These are phyloP conservation scores for Paramecium primaurelia DNA, from an alignment of 73 alveolate genomes.

Conservation along the genomic window DNA sequence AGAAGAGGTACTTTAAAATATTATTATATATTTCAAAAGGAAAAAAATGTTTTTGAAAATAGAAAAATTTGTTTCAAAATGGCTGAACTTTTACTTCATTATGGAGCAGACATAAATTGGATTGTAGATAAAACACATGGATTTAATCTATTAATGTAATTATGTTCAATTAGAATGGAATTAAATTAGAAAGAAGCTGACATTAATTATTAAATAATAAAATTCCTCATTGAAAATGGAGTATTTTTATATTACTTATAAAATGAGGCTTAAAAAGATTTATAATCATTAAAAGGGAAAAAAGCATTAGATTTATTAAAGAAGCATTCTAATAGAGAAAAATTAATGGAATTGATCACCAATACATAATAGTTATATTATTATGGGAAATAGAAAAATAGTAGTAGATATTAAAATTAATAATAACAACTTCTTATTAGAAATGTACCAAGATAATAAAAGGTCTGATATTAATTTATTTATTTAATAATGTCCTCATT, in stretches of 20 bases:
- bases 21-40: neutral
- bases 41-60: constrained; percentile 74
- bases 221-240: constrained; percentile 75
- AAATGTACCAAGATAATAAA: neutral
- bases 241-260: neutral
- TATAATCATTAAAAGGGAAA: constrained; percentile 50
- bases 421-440: neutral
- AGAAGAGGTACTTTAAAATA: constrained; percentile 60
- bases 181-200: constrained; percentile 60
- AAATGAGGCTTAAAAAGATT: constrained; percentile 45
- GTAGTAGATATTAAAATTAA: neutral
- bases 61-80: constrained; percentile 79
- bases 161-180: constrained; percentile 72
- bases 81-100: constrained; percentile 72
- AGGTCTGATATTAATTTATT: neutral
- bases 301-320: constrained; percentile 29
- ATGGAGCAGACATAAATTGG: constrained; percentile 83
- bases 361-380: constrained; percentile 16
- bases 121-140: constrained; percentile 66
- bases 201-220: constrained; percentile 69
- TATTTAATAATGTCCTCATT: neutral
- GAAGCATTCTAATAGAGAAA: constrained; percentile 52
- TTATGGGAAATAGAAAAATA: constrained; percentile 41
- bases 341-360: constrained; percentile 11
- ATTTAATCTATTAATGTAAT: constrained; percentile 71